phyloP scores from a whole-genome alignment of 352 stramenopile species.

The Phytophthora idaei region DNA sequence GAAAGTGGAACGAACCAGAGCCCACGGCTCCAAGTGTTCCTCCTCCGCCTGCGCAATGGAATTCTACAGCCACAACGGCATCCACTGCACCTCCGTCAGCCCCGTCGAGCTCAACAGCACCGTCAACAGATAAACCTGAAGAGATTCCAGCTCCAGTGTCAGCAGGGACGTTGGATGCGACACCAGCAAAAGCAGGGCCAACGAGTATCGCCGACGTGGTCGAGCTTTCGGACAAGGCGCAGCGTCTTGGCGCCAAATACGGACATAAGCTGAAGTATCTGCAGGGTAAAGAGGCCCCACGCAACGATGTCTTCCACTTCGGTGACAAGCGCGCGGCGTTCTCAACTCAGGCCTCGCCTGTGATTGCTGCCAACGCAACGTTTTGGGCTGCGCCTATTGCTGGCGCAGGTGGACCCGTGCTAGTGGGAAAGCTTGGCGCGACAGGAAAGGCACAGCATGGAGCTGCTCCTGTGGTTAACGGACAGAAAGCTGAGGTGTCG shows the following conservation, averaged over 20 bases:
- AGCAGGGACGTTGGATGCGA: conserved; percentile 4
- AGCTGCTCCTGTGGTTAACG: conserved; percentile 55
- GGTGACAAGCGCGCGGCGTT: conserved; percentile 49
- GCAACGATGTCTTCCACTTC: conserved; percentile 65
- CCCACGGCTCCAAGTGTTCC: conserved; percentile 8
- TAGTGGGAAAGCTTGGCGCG: conserved; percentile 52
- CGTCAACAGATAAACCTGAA: conserved; percentile 13
- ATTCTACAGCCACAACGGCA: neutral
- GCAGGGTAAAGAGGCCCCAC: conserved; percentile 59
- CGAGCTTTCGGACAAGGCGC: conserved; percentile 66
- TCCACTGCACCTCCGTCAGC: neutral
- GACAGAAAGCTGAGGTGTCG: conserved; percentile 69
- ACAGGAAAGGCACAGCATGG: conserved; percentile 56
- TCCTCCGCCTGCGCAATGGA: conserved; percentile 15
- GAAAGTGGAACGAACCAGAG: conserved; percentile 46
- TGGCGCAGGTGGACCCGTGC: conserved; percentile 68
- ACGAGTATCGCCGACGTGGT: conserved; percentile 22
- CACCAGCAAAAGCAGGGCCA: neutral
- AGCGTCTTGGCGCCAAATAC: conserved; percentile 69
- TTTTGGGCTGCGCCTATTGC: conserved; percentile 64
- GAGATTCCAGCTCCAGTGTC: conserved; percentile 9
- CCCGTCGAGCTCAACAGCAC: neutral
- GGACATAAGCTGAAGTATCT: conserved; percentile 87
- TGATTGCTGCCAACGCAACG: conserved; percentile 59
- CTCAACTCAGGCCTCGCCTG: conserved; percentile 46